Evolutionary conservation across 768 basidiomycete genomes (phyloP), one percentile per base, ranked within the genome.

Genomic region (Tricholoma matsutake): DNA sequence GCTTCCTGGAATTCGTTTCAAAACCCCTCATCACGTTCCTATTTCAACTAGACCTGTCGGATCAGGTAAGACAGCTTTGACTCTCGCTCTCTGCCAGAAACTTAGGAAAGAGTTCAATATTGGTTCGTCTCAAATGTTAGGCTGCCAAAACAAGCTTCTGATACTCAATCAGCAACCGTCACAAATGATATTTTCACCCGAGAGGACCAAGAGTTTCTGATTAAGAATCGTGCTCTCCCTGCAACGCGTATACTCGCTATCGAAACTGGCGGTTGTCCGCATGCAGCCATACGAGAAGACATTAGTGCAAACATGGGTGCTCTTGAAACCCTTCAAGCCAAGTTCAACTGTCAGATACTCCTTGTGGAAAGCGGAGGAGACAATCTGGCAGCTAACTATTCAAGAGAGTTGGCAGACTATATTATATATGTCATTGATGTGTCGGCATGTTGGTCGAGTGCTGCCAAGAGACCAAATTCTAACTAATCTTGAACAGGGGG

Each of bases 161-260:
- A 62, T 57, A 45, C 47, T 59, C 37, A 9, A 22, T 22, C 55
- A 94, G 96, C 93, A 34, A 94, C 94, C 2, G 94, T 96, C 13
- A 99, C 96, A n/a, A 99, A 99, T 75, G 96, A 99, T 75, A 99
- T 99, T 72, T 99, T 99, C 76, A 99, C 96, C 35, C 83, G 91
- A 20, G 96, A 98, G 73, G 96, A 98, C 70, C 95, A 97, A 72
- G 96, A 98, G 68, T 99, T 99, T 74, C 78, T 99, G 37, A 96
- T 99, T 69, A 88, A 85, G 68, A 93, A 98, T 76, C 84, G 89
- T 60, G 96, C 96, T 0, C 84, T 99, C 6, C 89, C 92, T 0
- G 73, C 86, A 3, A 82, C 83, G 25, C 92, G 94, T 32, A 98
- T 99, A 67, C 85, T 92, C 18, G 96, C 96, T 1, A 98, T 99